Base-by-base conservation (phyloP, 2,329 filamentous ascomycete genomes). In the Colletotrichum tanaceti region DNA sequence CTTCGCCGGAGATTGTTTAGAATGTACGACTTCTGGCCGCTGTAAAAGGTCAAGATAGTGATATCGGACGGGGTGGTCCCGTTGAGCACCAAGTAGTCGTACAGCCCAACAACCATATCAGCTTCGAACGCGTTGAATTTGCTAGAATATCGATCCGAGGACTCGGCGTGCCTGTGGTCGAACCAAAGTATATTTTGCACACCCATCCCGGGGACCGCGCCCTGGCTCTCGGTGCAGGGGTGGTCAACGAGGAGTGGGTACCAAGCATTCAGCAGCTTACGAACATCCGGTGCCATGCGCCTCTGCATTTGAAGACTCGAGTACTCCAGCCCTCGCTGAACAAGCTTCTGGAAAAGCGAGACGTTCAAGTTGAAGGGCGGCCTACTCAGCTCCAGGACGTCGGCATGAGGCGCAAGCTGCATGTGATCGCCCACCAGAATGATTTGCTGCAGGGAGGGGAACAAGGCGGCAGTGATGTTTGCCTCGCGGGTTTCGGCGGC, bases 31-130 rank as follows among this genome's bases (percentile, higher is more conserved):
- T 90, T 85, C 75, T 98, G 94, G 0, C 92, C 94, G 50, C 92
- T 93, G 82, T 97, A 98, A 75, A 96, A 97, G 0, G 93, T 95
- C 58, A 98, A 79, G 3, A 97, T 82, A 0, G 93, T 97, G 64
- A 97, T 94, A 6, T 90, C 83, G 0, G 80, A 76, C 0, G 86
- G 76, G 0, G 80, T 73, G 1, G 90, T 80, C 0, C 90, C 90
- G 70, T 94, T 95, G 67, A 88, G 80, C 1, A 90, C 77, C 0
- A 98, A 86, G 73, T 97, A 92, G 32, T 87, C 81, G 71, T 90
- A 90, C 71, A 97, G 92, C 0, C 84, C 85, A 0, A 89, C 86
- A 38, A 97, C 83, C 90, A 97, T 95, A 1, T 87, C 81, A 0
- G 93, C 93, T 75, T 98, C 94, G 2, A 84, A 78, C 0, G 81